Evolutionary conservation across 768 basidiomycete species (phyloP).

Genomic region (Amanita rimosa): DNA sequence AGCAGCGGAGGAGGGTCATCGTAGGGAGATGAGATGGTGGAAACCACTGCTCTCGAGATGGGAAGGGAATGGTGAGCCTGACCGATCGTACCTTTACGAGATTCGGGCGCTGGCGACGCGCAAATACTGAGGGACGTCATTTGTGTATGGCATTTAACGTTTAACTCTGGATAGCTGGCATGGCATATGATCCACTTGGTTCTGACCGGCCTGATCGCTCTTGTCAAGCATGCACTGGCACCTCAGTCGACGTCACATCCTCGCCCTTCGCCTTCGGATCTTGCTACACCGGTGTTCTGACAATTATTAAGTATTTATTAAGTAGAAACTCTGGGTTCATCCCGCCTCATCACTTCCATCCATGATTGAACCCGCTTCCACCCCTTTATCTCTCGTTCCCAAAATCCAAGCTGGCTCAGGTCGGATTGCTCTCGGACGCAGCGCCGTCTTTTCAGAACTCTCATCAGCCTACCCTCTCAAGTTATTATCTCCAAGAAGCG

Average conservation of each 20-base stretch:
- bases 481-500: slow-evolving; percentile 61
- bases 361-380: neutral
- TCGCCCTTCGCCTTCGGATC: neutral
- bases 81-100: slow-evolving; percentile 63
- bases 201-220: neutral
- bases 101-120: slow-evolving; percentile 82
- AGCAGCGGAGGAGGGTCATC: slow-evolving; percentile 74
- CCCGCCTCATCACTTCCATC: neutral
- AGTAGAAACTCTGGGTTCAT: neutral
- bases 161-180: neutral
- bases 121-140: slow-evolving; percentile 41
- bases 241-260: neutral
- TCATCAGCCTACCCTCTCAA: slow-evolving; percentile 83
- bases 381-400: slow-evolving; percentile 11
- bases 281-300: neutral
- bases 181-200: too few species aligned
- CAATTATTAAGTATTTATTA: too few species aligned
- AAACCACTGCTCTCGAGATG: slow-evolving; percentile 24
- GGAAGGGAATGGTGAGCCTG: slow-evolving; percentile 32
- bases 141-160: too few species aligned
- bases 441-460: slow-evolving; percentile 59
- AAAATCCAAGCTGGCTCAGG: slow-evolving; percentile 39
- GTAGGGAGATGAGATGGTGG: slow-evolving; percentile 81
- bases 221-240: neutral
- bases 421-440: slow-evolving; percentile 41